phyloP scores from a whole-genome alignment of 352 stramenopile species.

The Peronospora destructor region DNA sequence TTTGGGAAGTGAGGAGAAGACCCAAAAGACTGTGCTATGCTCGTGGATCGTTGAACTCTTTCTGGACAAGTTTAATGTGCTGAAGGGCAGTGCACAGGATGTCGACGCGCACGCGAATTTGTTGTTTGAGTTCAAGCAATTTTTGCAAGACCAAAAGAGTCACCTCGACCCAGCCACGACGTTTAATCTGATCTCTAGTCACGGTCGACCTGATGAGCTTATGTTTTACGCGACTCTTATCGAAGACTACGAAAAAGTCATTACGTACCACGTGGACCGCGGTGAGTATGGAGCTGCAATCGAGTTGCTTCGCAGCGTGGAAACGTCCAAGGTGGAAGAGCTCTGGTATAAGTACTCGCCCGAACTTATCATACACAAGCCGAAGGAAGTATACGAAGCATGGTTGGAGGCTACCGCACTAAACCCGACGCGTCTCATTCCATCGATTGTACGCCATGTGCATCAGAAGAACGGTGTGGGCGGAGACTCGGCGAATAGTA shows the following conservation, averaged over 20 bases:
- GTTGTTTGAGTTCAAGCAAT: constrained; percentile 89
- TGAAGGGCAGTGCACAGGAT: constrained; percentile 76
- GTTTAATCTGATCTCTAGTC: constrained; percentile 87
- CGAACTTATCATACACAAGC: constrained; percentile 88
- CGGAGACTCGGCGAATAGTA: constrained; percentile 14
- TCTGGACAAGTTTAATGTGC: constrained; percentile 86
- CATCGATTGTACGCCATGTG: constrained; percentile 87
- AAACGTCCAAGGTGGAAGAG: constrained; percentile 88
- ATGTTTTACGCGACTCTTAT: constrained; percentile 91
- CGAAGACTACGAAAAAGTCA: constrained; percentile 91
- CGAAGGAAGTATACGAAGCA: constrained; percentile 86
- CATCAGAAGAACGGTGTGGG: constrained; percentile 56
- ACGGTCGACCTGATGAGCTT: constrained; percentile 88
- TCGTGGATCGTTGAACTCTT: constrained; percentile 92
- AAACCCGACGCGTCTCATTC: constrained; percentile 88
- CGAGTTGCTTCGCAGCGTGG: constrained; percentile 80
- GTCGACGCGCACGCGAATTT: constrained; percentile 81
- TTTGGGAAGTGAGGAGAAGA: constrained; percentile 79
- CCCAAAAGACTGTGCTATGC: constrained; percentile 88
- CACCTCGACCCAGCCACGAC: constrained; percentile 86
- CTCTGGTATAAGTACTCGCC: constrained; percentile 93
- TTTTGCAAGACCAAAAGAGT: constrained; percentile 85
- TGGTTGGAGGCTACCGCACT: constrained; percentile 88
- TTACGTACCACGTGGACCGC: constrained; percentile 88
- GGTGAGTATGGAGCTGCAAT: constrained; percentile 87